These are phyloP conservation scores for Arxiozyma slooffiae DNA, from an alignment of 1,139 yeast genomes.

Conservation along the genomic window DNA sequence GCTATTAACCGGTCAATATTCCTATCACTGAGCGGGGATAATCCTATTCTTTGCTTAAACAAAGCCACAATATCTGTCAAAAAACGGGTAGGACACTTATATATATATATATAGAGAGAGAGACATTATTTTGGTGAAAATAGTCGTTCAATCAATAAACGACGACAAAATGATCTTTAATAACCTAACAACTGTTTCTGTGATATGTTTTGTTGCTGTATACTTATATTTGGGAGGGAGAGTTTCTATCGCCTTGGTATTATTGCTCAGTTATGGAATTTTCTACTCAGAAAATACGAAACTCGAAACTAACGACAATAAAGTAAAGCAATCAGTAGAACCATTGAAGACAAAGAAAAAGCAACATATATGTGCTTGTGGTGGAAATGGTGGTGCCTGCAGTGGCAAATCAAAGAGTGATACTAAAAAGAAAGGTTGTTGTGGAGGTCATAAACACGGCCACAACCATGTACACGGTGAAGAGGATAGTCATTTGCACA, in stretches of 20 bases:
- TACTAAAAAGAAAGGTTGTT: constrained; percentile 7
- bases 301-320: neutral
- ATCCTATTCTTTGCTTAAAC: no score
- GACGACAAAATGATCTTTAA: neutral
- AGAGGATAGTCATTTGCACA: constrained; percentile 9
- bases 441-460: constrained; percentile 4
- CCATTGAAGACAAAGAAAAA: constrained; percentile 5
- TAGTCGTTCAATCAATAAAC: no score
- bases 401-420: neutral
- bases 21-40: no score
- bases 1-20: no score
- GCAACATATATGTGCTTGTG: constrained; percentile 3
- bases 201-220: constrained; percentile 4
- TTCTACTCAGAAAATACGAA: constrained; percentile 11
- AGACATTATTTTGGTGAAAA: no score
- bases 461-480: constrained; percentile 1
- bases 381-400: constrained; percentile 6
- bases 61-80: no score
- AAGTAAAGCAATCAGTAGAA: constrained; percentile 1
- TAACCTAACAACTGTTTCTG: constrained; percentile 1
- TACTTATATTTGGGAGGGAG: constrained; percentile 31
- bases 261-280: constrained; percentile 24
- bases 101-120: no score
- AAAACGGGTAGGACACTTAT: no score
- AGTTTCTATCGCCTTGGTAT: constrained; percentile 27